phyloP scores from a whole-genome alignment of 306 rosid genomes.

The Prunus mongolica region DNA sequence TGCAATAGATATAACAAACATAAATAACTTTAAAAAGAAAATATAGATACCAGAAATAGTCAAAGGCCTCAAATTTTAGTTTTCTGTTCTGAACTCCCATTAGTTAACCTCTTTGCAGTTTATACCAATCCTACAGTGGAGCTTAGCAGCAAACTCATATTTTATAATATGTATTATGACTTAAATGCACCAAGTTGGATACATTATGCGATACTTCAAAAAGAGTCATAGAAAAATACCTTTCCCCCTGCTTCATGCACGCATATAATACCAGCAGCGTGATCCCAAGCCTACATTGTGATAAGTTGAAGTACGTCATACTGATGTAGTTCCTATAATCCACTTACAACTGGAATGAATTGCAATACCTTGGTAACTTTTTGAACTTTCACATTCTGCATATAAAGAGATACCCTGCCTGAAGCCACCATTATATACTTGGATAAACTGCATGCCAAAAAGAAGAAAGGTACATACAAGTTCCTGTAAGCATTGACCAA shows the following conservation, averaged over 20 bases:
- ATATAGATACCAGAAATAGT: neutral
- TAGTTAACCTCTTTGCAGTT: neutral
- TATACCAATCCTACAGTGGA: neutral
- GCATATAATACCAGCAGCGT: constrained; percentile 54
- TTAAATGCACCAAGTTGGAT: neutral
- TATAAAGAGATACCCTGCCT: constrained; percentile 38
- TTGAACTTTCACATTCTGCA: constrained; percentile 31
- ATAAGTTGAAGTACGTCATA: neutral
- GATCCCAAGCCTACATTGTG: constrained; percentile 54
- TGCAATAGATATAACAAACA: neutral
- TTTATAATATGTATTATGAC: neutral
- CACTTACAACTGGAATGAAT: neutral
- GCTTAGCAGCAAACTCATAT: neutral
- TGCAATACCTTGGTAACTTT: constrained; percentile 35
- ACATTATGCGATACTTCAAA: neutral
- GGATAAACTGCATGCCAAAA: constrained; percentile 44
- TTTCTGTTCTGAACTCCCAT: neutral
- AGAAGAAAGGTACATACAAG: neutral
- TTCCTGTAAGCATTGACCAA: neutral
- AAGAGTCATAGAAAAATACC: constrained; percentile 9
- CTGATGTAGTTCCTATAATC: neutral
- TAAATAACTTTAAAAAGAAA: neutral
- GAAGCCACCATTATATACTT: constrained; percentile 61
- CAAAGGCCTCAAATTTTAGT: neutral
- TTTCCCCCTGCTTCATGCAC: constrained; percentile 49